A percentile compares a stretch with the other conserved stretches of the same genome.
These are phyloP conservation scores for Thermothielavioides terrestris DNA, from an alignment of 495 filamentous ascomycete species.

Conservation along the genomic window DNA sequence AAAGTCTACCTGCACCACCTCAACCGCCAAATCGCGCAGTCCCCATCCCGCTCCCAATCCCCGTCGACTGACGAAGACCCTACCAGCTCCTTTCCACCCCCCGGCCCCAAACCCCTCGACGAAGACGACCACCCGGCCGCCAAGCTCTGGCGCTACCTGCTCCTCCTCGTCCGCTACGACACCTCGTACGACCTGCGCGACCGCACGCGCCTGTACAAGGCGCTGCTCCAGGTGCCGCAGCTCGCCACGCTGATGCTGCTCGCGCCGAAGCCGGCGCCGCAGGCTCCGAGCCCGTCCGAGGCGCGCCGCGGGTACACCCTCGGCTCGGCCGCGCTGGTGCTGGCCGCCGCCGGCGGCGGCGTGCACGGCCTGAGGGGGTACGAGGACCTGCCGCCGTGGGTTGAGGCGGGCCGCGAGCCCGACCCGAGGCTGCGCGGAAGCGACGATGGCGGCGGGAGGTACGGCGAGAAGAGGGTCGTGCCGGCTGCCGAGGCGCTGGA, in stretches of 20 bases:
- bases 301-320: slow-evolving; percentile 64
- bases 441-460: slow-evolving; percentile 25
- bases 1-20: slow-evolving; percentile 90
- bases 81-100: background rate
- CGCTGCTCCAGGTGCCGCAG: slow-evolving; percentile 70
- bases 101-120: slow-evolving; percentile 21
- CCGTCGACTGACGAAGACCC: background rate
- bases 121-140: slow-evolving; percentile 59
- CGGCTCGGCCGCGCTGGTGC: slow-evolving; percentile 74
- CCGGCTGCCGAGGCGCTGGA: slow-evolving; percentile 62
- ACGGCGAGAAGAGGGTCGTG: slow-evolving; percentile 33
- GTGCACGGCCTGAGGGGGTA: slow-evolving; percentile 67
- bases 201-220: slow-evolving; percentile 76
- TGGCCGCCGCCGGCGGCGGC: slow-evolving; percentile 66
- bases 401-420: slow-evolving; percentile 70
- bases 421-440: slow-evolving; percentile 61
- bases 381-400: slow-evolving; percentile 73
- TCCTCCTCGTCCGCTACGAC: slow-evolving; percentile 82
- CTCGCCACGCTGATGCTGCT: slow-evolving; percentile 83
- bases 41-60: slow-evolving; percentile 11
- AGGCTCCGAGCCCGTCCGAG: slow-evolving; percentile 75
- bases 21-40: slow-evolving; percentile 46
- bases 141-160: slow-evolving; percentile 73
- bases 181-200: slow-evolving; percentile 92
- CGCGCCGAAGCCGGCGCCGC: slow-evolving; percentile 88